phyloP scores from a whole-genome alignment of 1,284 basidiomycete genomes.

The Boletus albobrunnescens region DNA sequence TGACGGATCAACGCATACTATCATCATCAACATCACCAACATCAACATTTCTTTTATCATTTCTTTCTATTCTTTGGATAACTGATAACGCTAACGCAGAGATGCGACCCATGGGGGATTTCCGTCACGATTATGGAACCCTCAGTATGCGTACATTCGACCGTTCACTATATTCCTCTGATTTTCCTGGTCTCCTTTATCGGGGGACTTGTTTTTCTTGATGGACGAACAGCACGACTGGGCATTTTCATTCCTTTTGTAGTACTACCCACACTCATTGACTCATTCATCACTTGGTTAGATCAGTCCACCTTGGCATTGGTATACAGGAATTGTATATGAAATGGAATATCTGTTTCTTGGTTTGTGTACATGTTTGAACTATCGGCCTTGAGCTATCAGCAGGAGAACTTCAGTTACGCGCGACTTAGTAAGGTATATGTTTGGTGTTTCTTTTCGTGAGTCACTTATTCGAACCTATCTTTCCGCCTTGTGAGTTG shows the following conservation, averaged over 20 bases:
- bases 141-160: slow-evolving; percentile 14
- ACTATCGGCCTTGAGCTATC: no score
- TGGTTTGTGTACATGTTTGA: no score
- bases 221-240: background rate
- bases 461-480: background rate
- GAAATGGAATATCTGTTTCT: no score
- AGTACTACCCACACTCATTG: background rate
- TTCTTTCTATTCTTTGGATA: slow-evolving; percentile 4
- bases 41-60: background rate
- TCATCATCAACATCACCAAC: background rate
- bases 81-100: background rate
- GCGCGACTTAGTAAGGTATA: no score
- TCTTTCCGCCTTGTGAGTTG: background rate
- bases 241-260: background rate
- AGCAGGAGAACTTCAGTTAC: no score
- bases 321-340: background rate
- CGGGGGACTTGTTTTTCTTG: background rate
- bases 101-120: background rate
- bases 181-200: background rate
- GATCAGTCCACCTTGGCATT: background rate
- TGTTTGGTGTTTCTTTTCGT: background rate
- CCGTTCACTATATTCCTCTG: slow-evolving; percentile 11
- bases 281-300: no score
- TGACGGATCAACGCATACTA: background rate
- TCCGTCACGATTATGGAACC: background rate